These are phyloP conservation scores for Orobanche coerulescens DNA, from an alignment of 257 asterid genomes.

Conservation along the genomic window DNA sequence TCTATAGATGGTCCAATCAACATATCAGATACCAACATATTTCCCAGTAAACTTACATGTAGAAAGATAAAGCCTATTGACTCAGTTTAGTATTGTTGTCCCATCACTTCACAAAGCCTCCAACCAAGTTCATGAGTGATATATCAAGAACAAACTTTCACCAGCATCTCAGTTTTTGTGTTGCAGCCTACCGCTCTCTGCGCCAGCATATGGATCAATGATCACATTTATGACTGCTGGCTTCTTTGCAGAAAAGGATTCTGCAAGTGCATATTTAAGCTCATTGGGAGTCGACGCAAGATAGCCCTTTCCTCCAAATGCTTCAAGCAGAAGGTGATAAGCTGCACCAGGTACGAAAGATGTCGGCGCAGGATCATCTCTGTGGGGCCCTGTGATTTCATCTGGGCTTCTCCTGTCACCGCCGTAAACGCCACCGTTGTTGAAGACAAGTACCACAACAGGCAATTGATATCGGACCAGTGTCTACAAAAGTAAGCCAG, in stretches of 20 bases:
- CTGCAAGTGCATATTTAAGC: slow-evolving; percentile 61
- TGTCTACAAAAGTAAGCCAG: slow-evolving; percentile 35
- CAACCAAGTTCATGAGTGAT: no score
- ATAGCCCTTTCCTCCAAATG: slow-evolving; percentile 90
- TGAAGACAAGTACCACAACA: slow-evolving; percentile 85
- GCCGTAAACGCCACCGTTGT: slow-evolving; percentile 87
- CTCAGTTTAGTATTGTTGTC: no score
- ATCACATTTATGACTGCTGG: slow-evolving; percentile 77
- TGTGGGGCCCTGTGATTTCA: slow-evolving; percentile 77
- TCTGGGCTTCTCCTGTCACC: slow-evolving; percentile 82
- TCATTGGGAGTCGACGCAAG: slow-evolving; percentile 73
- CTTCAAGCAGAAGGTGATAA: slow-evolving; percentile 65
- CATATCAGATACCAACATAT: no score
- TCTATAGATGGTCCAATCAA: no score
- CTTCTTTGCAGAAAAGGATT: slow-evolving; percentile 61
- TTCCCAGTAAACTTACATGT: no score
- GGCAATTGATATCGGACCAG: slow-evolving; percentile 81
- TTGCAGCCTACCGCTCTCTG: slow-evolving; percentile 87
- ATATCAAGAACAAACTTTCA: no score
- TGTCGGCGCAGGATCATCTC: slow-evolving; percentile 89
- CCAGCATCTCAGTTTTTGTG: slow-evolving; percentile 65
- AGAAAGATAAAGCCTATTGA: no score
- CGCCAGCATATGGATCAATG: slow-evolving; percentile 83
- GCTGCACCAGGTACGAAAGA: slow-evolving; percentile 87
- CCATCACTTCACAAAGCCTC: no score